Conservation (phyloP, 2,329 filamentous ascomycete genomes). For the Alternaria sp. region DNA sequence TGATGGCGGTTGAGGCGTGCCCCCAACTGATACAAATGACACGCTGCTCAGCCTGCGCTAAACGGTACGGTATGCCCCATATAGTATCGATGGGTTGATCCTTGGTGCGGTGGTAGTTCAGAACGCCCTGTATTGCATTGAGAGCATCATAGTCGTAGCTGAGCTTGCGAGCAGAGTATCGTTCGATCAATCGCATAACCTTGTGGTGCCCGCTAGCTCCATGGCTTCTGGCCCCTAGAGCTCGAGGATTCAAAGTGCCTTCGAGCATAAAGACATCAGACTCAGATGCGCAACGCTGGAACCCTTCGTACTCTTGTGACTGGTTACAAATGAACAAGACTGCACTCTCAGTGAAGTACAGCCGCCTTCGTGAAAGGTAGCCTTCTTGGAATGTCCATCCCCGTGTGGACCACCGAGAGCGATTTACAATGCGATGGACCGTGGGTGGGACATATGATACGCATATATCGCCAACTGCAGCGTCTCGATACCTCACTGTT, state of each 20-base stretch:
- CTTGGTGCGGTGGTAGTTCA: too few species aligned
- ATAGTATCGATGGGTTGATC: too few species aligned
- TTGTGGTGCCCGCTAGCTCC: too few species aligned
- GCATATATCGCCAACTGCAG: background rate
- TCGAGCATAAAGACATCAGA: background rate
- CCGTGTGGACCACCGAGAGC: background rate
- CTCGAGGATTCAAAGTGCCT: background rate
- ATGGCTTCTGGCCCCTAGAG: too few species aligned
- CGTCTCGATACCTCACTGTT: background rate
- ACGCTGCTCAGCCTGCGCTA: too few species aligned
- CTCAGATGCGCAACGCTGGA: background rate
- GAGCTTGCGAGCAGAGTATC: too few species aligned
- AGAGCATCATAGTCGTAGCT: too few species aligned
- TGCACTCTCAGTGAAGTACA: background rate
- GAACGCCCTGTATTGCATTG: too few species aligned
- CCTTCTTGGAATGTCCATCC: background rate
- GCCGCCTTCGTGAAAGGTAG: background rate
- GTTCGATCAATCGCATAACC: too few species aligned
- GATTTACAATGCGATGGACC: rapidly evolving
- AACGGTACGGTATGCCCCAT: too few species aligned
- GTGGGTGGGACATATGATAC: rapidly evolving
- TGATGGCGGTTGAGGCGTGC: too few species aligned
- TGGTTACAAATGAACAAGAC: rapidly evolving
- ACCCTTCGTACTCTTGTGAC: rapidly evolving
- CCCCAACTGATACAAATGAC: too few species aligned